phyloP scores from a whole-genome alignment of 805 yeast species.

The Ogataea polymorpha region DNA sequence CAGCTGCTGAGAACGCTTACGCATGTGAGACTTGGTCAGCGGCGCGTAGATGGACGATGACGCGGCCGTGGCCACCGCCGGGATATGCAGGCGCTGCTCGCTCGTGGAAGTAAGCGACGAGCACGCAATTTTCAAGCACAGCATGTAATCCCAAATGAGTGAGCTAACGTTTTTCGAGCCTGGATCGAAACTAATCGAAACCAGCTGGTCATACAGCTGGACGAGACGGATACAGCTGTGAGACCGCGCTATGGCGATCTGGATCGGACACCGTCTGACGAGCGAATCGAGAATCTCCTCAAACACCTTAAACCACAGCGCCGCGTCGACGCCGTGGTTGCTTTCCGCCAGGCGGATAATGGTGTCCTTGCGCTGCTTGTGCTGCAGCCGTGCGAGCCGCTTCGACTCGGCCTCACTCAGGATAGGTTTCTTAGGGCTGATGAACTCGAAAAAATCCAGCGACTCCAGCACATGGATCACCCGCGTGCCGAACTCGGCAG shows the following conservation, averaged over 20 bases:
- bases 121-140: slow-evolving; percentile 87
- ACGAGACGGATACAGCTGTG: slow-evolving; percentile 86
- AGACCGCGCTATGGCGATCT: slow-evolving; percentile 89
- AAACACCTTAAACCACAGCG: slow-evolving; percentile 89
- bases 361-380: slow-evolving; percentile 58
- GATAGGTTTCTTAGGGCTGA: slow-evolving; percentile 48
- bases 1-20: slow-evolving; percentile 76
- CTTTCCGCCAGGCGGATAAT: slow-evolving; percentile 81
- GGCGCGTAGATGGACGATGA: slow-evolving; percentile 38
- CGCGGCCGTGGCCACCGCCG: slow-evolving; percentile 24
- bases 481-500: slow-evolving; percentile 74
- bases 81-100: slow-evolving; percentile 76
- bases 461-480: slow-evolving; percentile 73
- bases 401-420: slow-evolving; percentile 75
- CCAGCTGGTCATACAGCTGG: slow-evolving; percentile 72
- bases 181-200: slow-evolving; percentile 48
- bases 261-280: slow-evolving; percentile 82
- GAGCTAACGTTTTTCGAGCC: slow-evolving; percentile 23
- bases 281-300: slow-evolving; percentile 71
- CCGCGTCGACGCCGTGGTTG: slow-evolving; percentile 92
- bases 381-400: slow-evolving; percentile 60
- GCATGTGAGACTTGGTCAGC: slow-evolving; percentile 53
- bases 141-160: slow-evolving; percentile 43
- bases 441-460: slow-evolving; percentile 61
- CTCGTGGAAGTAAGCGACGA: slow-evolving; percentile 85